Evolutionary conservation across 441 rosid species (phyloP).

Genomic region (Croton setiger): DNA sequence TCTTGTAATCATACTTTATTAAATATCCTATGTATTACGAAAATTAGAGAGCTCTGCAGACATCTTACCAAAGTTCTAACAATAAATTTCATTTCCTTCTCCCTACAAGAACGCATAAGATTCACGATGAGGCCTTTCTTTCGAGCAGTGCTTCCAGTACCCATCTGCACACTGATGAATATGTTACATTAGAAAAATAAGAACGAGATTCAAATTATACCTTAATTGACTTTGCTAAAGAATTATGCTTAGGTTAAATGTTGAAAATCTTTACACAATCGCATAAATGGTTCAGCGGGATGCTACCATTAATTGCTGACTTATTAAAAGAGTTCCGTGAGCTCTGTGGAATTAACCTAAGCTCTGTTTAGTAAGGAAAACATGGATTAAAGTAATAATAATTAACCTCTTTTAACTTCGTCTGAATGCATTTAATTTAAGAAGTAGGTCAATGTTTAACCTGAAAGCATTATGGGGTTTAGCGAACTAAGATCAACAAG

Average conservation of each 20-base stretch:
- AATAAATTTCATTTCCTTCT: constrained; percentile 81
- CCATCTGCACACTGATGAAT: constrained; percentile 73
- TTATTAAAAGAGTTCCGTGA: neutral
- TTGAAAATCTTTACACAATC: neutral
- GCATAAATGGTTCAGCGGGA: neutral
- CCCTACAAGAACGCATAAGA: constrained; percentile 82
- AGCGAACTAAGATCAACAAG: too few relatives aligned
- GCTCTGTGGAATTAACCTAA: neutral
- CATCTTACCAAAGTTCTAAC: constrained; percentile 78
- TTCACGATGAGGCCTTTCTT: constrained; percentile 77
- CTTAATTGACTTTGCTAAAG: neutral
- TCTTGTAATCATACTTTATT: too few relatives aligned
- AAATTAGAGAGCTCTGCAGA: neutral
- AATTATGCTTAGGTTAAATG: neutral
- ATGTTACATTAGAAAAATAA: constrained; percentile 30
- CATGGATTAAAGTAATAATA: too few relatives aligned
- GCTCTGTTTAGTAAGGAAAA: too few relatives aligned
- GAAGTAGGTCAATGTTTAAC: too few relatives aligned
- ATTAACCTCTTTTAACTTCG: too few relatives aligned
- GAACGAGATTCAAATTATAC: constrained; percentile 5
- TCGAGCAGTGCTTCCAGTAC: constrained; percentile 64
- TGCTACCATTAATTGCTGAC: constrained; percentile 3
- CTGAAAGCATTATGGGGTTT: too few relatives aligned
- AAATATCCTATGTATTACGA: too few relatives aligned
- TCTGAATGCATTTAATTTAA: too few relatives aligned